phyloP scores from a whole-genome alignment of 129 eudicot species.

The Chrysanthemum makinoi region DNA sequence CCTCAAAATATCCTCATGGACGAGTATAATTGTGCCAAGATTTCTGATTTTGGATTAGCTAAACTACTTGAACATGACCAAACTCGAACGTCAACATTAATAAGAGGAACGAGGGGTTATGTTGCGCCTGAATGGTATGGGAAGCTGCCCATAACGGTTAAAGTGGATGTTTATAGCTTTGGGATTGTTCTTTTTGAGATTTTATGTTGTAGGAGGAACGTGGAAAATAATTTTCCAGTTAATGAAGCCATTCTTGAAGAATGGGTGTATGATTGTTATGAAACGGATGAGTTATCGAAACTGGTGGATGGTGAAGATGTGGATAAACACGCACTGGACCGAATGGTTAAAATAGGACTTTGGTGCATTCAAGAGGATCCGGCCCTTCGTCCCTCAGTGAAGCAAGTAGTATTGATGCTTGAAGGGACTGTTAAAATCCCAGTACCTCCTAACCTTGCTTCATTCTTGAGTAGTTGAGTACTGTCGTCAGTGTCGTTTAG shows the following conservation, averaged over 20 bases:
- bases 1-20: too few species aligned
- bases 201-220: too few species aligned
- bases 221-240: too few species aligned
- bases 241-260: too few species aligned
- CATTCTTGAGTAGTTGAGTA: slow-evolving; percentile 20
- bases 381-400: slow-evolving; percentile 22
- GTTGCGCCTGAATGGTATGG: slow-evolving; percentile 5
- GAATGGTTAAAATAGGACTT: too few species aligned
- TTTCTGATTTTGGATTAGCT: slow-evolving; percentile 30
- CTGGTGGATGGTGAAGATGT: slow-evolving; percentile 5
- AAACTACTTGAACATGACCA: slow-evolving; percentile 28
- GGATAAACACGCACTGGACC: slow-evolving; percentile 1
- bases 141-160: slow-evolving; percentile 14
- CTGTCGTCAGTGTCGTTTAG: too few species aligned
- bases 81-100: slow-evolving; percentile 18
- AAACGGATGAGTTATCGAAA: background rate
- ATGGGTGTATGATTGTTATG: slow-evolving; percentile 25
- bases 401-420: slow-evolving; percentile 24
- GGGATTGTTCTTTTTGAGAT: too few species aligned
- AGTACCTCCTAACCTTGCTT: slow-evolving; percentile 16
- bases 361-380: slow-evolving; percentile 12
- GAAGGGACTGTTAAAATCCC: slow-evolving; percentile 25
- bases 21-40: too few species aligned
- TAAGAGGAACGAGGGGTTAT: slow-evolving; percentile 25
- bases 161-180: slow-evolving; percentile 34